Base-by-base conservation (phyloP, 805 yeast genomes). In the Cyberlindnera bimundalis region DNA sequence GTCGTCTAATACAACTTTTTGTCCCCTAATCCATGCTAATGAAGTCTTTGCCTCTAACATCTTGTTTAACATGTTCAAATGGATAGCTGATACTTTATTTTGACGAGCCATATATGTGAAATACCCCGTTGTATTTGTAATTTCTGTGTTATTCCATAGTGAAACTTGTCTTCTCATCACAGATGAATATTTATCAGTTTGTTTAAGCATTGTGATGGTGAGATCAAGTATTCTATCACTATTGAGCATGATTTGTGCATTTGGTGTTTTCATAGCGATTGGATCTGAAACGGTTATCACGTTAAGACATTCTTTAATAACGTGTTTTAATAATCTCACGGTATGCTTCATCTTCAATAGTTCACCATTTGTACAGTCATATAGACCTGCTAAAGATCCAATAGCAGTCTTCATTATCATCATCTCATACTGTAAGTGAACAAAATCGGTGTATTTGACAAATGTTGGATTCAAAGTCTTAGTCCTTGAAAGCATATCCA, bases 361-460 rank as follows among this genome's bases (percentile, higher is more conserved):
- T 28, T 78, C 81, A 14, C 86, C 88, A 51, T 84, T 84, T 16
- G 66, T 52, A 52, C 87, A 80, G 55, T 80, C 81, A 32, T 78
- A 61, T 11, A 85, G 50, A 0, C 89, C 78, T 0, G 89, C 78
- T 17, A 81, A 59, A 0, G 93, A 81, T 44, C 86, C 85, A 46
- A 85, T 74, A 50, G 82, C 80, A 8, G 83, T 70, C 52, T 84
- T 85, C 10, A 80, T 75, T 24, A 80, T 68, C 43, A 87, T 67
- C 57, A 82, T 81, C 48, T 80, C 83, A 50, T 75, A 66, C 59
- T 83, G 90, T 5, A 73, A 65, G n/a, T 71, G 50, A 30, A 73
- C 60, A 33, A 72, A 61, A 28, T 61, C 65, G 7, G 64, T 63
- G 23, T 65, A 59, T 4, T 39, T 36, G 16, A 55, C 61, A 65